Percentiles rank a stretch among this genome's conserved stretches.
phyloP scores from a whole-genome alignment of 2,329 filamentous ascomycete species.

The Aspergillus sp. region DNA sequence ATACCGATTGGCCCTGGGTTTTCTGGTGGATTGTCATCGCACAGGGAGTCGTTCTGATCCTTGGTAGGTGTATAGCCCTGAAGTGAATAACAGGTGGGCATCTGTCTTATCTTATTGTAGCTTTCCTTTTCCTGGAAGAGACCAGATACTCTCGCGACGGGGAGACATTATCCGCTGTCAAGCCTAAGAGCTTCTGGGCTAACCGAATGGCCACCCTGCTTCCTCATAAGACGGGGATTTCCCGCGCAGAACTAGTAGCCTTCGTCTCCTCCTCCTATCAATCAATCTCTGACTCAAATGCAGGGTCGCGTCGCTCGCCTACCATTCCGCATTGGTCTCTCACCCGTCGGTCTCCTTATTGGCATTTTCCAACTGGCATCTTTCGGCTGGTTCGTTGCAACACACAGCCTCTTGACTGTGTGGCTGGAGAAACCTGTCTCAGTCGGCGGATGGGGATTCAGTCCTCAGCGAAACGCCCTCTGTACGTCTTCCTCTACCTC shows the following conservation, averaged over 20 bases:
- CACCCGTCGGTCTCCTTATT: not conserved
- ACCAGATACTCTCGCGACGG: not conserved
- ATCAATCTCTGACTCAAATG: not conserved
- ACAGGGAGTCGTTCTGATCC: not conserved
- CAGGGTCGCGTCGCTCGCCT: not conserved
- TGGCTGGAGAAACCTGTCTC: not conserved
- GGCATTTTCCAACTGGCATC: not conserved
- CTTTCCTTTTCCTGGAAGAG: not conserved
- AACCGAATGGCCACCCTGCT: not conserved
- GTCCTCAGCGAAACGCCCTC: not conserved
- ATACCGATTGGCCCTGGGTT: conserved; percentile 1
- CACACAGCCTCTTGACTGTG: not conserved
- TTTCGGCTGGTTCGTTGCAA: not conserved
- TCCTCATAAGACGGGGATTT: not conserved
- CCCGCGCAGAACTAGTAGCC: not conserved
- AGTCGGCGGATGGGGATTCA: not conserved
- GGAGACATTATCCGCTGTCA: not conserved
- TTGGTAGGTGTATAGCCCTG: not conserved
- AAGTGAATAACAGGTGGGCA: too few relatives aligned
- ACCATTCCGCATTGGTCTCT: not conserved
- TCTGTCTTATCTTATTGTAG: not conserved
- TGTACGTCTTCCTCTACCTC: not conserved
- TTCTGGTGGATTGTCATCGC: conserved; percentile 2
- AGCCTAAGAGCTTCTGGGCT: not conserved
- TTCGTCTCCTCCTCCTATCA: too few relatives aligned